Conservation (phyloP, 2,329 filamentous ascomycete species). For the Ceratocystis colombiana region DNA sequence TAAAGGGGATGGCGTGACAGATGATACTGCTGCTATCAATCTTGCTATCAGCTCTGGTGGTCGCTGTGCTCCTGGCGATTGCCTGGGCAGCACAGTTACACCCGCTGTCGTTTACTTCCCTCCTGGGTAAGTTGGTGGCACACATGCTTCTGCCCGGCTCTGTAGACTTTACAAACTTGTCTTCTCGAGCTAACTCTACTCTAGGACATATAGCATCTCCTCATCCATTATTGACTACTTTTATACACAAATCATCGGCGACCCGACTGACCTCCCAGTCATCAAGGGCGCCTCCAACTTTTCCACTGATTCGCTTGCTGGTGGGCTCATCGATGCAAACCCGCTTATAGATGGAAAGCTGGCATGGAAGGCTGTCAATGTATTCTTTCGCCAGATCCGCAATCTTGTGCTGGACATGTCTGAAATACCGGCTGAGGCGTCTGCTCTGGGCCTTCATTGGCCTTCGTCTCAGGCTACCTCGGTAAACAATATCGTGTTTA, state of each 20-base stretch:
- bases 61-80: slow-evolving; percentile 35
- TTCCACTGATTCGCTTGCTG: slow-evolving; percentile 28
- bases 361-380: slow-evolving; percentile 47
- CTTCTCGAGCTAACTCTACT: background rate
- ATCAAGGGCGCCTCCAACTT: slow-evolving; percentile 47
- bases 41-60: slow-evolving; percentile 34
- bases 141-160: background rate
- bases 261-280: slow-evolving; percentile 49
- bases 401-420: slow-evolving; percentile 50
- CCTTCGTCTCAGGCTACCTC: slow-evolving; percentile 55
- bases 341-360: slow-evolving; percentile 37
- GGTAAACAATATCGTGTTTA: slow-evolving; percentile 49
- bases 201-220: slow-evolving; percentile 57
- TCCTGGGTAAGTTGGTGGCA: slow-evolving; percentile 30
- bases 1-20: slow-evolving; percentile 33
- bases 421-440: slow-evolving; percentile 37
- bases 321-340: slow-evolving; percentile 41
- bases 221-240: slow-evolving; percentile 64
- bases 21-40: slow-evolving; percentile 35
- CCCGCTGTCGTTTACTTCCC: slow-evolving; percentile 35
- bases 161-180: background rate
- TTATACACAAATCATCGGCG: slow-evolving; percentile 68
- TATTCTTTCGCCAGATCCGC: slow-evolving; percentile 48
- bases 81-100: slow-evolving; percentile 31
- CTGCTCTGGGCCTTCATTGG: slow-evolving; percentile 53